These are phyloP conservation scores for Saccharomyces hybrid DNA, from an alignment of 1,139 yeast genomes.

Conservation along the genomic window DNA sequence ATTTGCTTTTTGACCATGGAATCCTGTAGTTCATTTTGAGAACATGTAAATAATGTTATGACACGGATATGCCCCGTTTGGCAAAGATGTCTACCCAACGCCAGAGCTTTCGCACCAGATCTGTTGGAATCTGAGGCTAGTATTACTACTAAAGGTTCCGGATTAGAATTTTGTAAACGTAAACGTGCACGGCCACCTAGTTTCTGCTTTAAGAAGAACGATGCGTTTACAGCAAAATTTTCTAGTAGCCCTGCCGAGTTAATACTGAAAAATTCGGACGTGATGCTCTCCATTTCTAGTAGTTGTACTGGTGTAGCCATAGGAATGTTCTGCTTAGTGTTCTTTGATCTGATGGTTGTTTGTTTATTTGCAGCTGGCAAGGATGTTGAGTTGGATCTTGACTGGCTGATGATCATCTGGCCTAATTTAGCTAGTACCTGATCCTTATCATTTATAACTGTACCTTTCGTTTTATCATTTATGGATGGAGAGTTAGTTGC, in stretches of 20 bases:
- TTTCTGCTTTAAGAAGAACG: slow-evolving; percentile 50
- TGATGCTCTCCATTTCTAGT: slow-evolving; percentile 64
- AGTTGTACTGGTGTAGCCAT: slow-evolving; percentile 75
- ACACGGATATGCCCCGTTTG: slow-evolving; percentile 60
- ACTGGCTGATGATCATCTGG: slow-evolving; percentile 19
- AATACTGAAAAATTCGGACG: slow-evolving; percentile 48
- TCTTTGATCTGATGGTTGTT: slow-evolving; percentile 15
- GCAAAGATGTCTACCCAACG: slow-evolving; percentile 67
- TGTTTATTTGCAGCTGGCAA: slow-evolving; percentile 8
- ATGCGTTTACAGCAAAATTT: slow-evolving; percentile 62
- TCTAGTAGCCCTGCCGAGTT: slow-evolving; percentile 50
- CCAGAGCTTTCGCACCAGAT: slow-evolving; percentile 69
- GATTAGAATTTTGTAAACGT: slow-evolving; percentile 56
- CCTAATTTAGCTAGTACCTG: slow-evolving; percentile 18
- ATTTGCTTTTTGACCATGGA: slow-evolving; percentile 38
- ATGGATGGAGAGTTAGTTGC: slow-evolving; percentile 12
- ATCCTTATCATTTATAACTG: slow-evolving; percentile 9
- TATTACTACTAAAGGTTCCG: slow-evolving; percentile 69
- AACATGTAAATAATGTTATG: slow-evolving; percentile 31
- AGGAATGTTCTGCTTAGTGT: slow-evolving; percentile 38
- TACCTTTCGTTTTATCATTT: slow-evolving; percentile 6
- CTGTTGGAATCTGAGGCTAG: slow-evolving; percentile 61
- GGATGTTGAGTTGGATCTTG: slow-evolving; percentile 11
- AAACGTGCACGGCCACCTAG: slow-evolving; percentile 65
- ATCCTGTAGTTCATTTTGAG: slow-evolving; percentile 20